Evolutionary conservation across 78 protist genomes (phyloP).

Genomic region (Bigelowiella natans): DNA sequence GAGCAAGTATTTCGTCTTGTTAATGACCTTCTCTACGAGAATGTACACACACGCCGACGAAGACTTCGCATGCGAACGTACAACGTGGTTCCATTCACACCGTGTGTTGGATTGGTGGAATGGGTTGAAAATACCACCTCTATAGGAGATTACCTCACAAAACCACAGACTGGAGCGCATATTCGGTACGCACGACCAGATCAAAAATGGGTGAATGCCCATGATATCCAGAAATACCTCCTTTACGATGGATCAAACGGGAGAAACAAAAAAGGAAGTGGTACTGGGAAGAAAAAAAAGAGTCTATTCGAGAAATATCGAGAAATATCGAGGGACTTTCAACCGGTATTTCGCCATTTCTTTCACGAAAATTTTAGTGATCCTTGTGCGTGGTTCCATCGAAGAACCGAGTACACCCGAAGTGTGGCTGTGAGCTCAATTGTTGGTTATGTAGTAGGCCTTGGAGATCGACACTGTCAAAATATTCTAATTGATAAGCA

Average conservation of each 20-base stretch:
- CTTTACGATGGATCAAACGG: no score
- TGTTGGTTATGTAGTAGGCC: conserved; percentile 56
- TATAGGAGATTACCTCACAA: conserved; percentile 40
- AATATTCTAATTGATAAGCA: conserved; percentile 64
- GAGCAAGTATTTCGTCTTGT: conserved; percentile 66
- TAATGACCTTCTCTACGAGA: conserved; percentile 36
- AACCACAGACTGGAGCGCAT: neutral
- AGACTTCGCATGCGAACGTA: conserved; percentile 50
- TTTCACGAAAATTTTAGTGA: conserved; percentile 49
- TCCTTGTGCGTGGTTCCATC: conserved; percentile 43
- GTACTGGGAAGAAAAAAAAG: no score
- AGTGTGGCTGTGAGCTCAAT: conserved; percentile 51
- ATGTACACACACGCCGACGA: conserved; percentile 2
- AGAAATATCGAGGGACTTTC: neutral
- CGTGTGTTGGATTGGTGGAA: conserved; percentile 53
- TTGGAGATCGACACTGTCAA: conserved; percentile 74
- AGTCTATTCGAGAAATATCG: neutral
- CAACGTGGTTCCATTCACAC: conserved; percentile 62
- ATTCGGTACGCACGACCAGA: neutral
- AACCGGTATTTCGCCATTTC: conserved; percentile 48
- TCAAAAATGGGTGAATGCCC: neutral
- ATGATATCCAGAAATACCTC: neutral
- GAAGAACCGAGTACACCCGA: conserved; percentile 35
- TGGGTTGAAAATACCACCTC: conserved; percentile 51
- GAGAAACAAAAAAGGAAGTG: no score